Conservation (phyloP, 768 basidiomycete genomes). For the Leccinum truebloodii region DNA sequence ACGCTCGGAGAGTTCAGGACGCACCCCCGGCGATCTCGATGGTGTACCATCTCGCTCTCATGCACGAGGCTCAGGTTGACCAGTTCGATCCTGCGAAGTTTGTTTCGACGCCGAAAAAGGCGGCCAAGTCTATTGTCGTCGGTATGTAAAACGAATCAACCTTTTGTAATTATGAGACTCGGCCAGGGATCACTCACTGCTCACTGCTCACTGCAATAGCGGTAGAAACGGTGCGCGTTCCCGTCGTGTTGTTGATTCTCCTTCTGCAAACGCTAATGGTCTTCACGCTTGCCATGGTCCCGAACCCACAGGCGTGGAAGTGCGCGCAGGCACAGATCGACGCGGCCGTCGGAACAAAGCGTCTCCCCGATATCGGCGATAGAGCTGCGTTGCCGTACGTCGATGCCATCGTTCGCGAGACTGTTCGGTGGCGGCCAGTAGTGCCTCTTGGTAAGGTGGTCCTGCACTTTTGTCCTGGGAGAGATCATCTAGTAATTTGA, state of each 20-base stretch:
- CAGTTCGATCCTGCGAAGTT: background rate
- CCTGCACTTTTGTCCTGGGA: background rate
- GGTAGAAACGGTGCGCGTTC: background rate
- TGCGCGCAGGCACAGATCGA: background rate
- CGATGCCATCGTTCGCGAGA: background rate
- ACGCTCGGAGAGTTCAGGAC: background rate
- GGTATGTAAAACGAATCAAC: background rate
- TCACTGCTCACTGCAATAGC: background rate
- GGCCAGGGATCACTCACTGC: background rate
- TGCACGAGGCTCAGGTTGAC: background rate
- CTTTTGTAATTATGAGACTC: background rate
- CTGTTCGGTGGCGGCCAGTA: background rate
- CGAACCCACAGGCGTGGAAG: background rate
- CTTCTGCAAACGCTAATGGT: background rate
- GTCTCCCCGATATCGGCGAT: background rate
- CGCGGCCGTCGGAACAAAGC: background rate
- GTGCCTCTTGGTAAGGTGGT: background rate
- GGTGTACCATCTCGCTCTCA: background rate
- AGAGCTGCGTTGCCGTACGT: background rate
- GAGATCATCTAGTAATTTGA: background rate
- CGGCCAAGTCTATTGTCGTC: background rate
- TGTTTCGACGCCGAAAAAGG: background rate
- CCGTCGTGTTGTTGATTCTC: background rate
- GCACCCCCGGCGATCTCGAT: background rate
- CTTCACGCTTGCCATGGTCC: background rate